Conservation (phyloP, 176 grass and related monocot genomes). For the Zea mays region Zm-B73-REFERENCE-NAM-5.0 NC_050102.1:180363001-180363500, state of each 20-base stretch:
- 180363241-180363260: conserved; percentile 98
- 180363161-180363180: conserved; percentile 82
- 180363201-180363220: conserved; percentile 98
- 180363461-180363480: no score
- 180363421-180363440: not conserved
- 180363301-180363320: no score
- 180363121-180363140: conserved; percentile 96
- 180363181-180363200: conserved; percentile 99
- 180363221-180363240: conserved; percentile 99
- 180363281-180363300: not conserved
- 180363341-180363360: no score
- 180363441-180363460: conserved; percentile 25
- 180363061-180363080: conserved; percentile 98
- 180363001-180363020: conserved; percentile 8
- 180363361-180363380: no score
- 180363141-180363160: conserved; percentile 96
- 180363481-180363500: no score
- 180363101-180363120: conserved; percentile 89
- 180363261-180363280: conserved; percentile 56
- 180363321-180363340: no score
- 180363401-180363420: not conserved
- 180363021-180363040: conserved; percentile 12
- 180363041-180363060: conserved; percentile 71
- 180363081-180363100: conserved; percentile 86
- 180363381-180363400: not conserved